Evolutionary conservation across 208 protist genomes (phyloP).

Genomic region (Leishmania lainsoni): DNA sequence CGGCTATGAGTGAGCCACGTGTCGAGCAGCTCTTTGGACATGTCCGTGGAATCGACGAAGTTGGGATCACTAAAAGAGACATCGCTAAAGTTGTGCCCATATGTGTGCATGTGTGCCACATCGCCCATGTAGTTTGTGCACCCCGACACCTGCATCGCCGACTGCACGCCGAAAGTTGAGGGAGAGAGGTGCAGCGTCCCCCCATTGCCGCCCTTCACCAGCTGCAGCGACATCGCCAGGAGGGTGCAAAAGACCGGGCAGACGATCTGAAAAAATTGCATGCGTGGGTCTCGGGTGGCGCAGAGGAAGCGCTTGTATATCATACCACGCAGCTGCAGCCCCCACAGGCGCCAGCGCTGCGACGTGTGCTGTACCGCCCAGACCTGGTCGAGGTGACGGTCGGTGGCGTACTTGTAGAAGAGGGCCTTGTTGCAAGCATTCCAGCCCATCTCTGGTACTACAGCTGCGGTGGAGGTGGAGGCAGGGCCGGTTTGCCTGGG

Average conservation of each 20-base stretch:
- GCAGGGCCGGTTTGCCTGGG: neutral
- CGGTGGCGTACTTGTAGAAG: slow-evolving; percentile 18
- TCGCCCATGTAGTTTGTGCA: slow-evolving; percentile 31
- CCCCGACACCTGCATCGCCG: slow-evolving; percentile 19
- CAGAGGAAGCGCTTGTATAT: slow-evolving; percentile 65
- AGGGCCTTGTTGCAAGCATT: slow-evolving; percentile 10
- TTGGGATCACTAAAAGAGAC: slow-evolving; percentile 20
- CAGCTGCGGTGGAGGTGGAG: neutral
- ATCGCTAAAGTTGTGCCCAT: neutral
- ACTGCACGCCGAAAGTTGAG: slow-evolving; percentile 20
- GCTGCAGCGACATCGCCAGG: slow-evolving; percentile 63
- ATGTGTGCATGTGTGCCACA: neutral
- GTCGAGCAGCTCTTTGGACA: slow-evolving; percentile 38
- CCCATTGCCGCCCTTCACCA: slow-evolving; percentile 26
- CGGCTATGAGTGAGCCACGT: slow-evolving; percentile 36
- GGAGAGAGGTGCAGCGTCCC: slow-evolving; percentile 26
- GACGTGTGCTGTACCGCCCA: slow-evolving; percentile 14
- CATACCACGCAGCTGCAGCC: slow-evolving; percentile 51
- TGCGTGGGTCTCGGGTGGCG: slow-evolving; percentile 60
- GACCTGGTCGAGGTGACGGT: slow-evolving; percentile 23
- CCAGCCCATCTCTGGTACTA: neutral
- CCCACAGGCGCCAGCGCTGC: slow-evolving; percentile 7
- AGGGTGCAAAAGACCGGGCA: slow-evolving; percentile 68
- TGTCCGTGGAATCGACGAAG: slow-evolving; percentile 25
- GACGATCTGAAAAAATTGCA: slow-evolving; percentile 69